A percentile compares a stretch with the other conserved stretches of the same genome.
Conservation (phyloP, 2,329 filamentous ascomycete species). For the Pezicula neosporulosa region DNA sequence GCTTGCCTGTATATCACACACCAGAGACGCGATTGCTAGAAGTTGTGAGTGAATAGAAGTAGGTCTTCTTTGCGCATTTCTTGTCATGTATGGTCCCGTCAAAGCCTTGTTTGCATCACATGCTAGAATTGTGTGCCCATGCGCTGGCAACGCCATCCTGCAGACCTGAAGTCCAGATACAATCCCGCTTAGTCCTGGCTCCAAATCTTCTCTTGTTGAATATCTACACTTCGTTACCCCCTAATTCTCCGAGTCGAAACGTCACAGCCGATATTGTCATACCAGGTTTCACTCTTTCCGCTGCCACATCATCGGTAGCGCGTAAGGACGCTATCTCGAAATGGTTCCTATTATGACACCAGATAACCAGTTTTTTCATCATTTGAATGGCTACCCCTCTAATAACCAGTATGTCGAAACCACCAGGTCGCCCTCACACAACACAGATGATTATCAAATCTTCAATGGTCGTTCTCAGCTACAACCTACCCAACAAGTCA, state of each 20-base stretch:
- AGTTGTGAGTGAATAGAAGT: conserved; percentile 11
- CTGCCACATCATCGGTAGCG: conserved; percentile 16
- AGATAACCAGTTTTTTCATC: conserved; percentile 17
- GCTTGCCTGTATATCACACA: conserved; percentile 11
- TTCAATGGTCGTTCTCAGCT: conserved; percentile 22
- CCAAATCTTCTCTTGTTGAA: conserved; percentile 19
- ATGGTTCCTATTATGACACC: conserved; percentile 22
- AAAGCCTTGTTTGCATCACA: conserved; percentile 25
- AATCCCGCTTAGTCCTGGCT: conserved; percentile 13
- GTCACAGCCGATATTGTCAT: conserved; percentile 6
- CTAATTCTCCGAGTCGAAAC: conserved; percentile 23
- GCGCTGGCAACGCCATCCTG: conserved; percentile 27
- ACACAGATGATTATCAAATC: conserved; percentile 15
- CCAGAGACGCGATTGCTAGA: conserved; percentile 21
- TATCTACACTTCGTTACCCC: conserved; percentile 28
- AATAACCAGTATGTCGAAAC: conserved; percentile 18
- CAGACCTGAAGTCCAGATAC: conserved; percentile 19
- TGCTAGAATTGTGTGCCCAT: conserved; percentile 22
- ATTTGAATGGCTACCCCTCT: conserved; percentile 17
- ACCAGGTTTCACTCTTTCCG: conserved; percentile 13
- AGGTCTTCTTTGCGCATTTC: conserved; percentile 5
- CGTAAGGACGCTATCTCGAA: conserved; percentile 13
- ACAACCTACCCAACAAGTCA: conserved; percentile 17
- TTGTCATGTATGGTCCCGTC: conserved; percentile 21
- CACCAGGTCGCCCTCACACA: conserved; percentile 10